A percentile compares a stretch with the other conserved stretches of the same genome.
These are phyloP conservation scores for Metschnikowia proteae DNA, from an alignment of 805 yeast species.

Conservation along the genomic window DNA sequence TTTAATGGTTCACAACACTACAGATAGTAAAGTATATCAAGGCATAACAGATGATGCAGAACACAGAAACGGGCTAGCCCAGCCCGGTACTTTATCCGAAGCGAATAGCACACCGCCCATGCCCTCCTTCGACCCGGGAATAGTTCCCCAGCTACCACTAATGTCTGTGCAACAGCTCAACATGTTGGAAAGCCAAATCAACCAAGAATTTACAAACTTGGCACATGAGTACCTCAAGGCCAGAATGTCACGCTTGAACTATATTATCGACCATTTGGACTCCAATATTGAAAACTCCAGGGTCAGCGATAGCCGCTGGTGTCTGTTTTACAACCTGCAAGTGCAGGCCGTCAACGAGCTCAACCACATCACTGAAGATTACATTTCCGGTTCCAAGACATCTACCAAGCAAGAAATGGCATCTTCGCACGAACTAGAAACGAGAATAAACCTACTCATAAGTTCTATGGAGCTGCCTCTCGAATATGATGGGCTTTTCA, in stretches of 20 bases:
- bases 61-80: not conserved
- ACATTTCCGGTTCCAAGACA: conserved; percentile 13
- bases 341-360: conserved; percentile 32
- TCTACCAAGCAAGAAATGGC: not conserved
- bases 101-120: not conserved
- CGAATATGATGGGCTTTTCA: conserved; percentile 28
- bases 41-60: not conserved
- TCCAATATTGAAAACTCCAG: conserved; percentile 23
- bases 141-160: conserved; percentile 17
- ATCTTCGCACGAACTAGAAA: conserved; percentile 26
- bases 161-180: conserved; percentile 24
- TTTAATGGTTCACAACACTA: conserved; percentile 3
- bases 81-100: not conserved
- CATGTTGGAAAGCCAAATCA: conserved; percentile 18
- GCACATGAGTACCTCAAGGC: conserved; percentile 26
- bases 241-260: conserved; percentile 27
- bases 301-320: conserved; percentile 33
- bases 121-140: conserved; percentile 13
- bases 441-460: conserved; percentile 29
- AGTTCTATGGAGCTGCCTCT: conserved; percentile 33
- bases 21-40: not conserved
- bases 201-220: conserved; percentile 24
- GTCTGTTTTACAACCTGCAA: conserved; percentile 30
- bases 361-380: conserved; percentile 31
- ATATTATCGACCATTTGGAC: conserved; percentile 23